These are phyloP conservation scores for Tilletia caries DNA, from an alignment of 1,284 basidiomycete species.

Conservation along the genomic window DNA sequence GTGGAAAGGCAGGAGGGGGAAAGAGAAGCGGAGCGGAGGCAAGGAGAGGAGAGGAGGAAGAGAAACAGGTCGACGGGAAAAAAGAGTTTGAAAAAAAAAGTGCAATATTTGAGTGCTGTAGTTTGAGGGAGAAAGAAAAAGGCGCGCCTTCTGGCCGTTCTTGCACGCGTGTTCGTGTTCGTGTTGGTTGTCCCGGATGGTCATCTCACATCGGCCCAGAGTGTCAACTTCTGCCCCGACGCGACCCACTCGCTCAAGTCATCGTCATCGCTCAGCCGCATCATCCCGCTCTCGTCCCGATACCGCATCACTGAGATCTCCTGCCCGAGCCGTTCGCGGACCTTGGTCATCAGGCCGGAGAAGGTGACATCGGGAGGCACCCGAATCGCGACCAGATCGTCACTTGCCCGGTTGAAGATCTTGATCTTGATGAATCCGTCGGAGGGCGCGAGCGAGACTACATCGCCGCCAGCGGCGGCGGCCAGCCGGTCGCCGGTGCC, in stretches of 20 bases:
- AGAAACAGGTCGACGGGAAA: too few relatives aligned
- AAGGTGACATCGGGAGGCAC: conserved; percentile 89
- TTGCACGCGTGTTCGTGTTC: too few relatives aligned
- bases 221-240: conserved; percentile 76
- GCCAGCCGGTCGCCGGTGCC: not conserved
- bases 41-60: too few relatives aligned
- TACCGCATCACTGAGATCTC: conserved; percentile 71
- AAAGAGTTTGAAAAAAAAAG: too few relatives aligned
- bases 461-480: not conserved
- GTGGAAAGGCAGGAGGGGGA: too few relatives aligned
- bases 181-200: not conserved
- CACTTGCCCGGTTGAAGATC: conserved; percentile 83
- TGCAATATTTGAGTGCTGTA: too few relatives aligned
- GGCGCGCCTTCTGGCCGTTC: too few relatives aligned
- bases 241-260: conserved; percentile 77
- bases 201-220: conserved; percentile 65
- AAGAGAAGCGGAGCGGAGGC: too few relatives aligned
- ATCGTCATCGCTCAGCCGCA: conserved; percentile 66
- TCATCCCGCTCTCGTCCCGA: conserved; percentile 66
- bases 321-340: conserved; percentile 75
- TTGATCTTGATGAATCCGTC: conserved; percentile 85
- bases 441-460: not conserved
- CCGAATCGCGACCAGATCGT: conserved; percentile 94
- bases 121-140: too few relatives aligned
- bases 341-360: conserved; percentile 81